phyloP scores from a whole-genome alignment of 331 rosid genomes.

The Rhamnella rubrinervis region DNA sequence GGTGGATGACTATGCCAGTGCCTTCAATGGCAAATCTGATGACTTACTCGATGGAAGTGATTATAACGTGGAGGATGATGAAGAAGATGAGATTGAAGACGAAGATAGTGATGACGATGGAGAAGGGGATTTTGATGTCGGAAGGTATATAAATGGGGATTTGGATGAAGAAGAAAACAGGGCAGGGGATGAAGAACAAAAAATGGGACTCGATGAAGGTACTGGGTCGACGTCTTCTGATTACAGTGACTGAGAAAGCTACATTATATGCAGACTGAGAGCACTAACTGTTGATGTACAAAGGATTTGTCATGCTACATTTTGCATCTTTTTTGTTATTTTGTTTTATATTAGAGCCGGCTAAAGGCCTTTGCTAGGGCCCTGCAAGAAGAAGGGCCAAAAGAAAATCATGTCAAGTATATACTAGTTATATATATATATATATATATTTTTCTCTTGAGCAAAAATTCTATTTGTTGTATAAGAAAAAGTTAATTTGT shows the following conservation, averaged over 20 bases:
- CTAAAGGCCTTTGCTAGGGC: no score
- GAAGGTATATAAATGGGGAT: constrained; percentile 39
- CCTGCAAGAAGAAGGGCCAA: no score
- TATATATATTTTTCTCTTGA: no score
- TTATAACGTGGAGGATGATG: constrained; percentile 31
- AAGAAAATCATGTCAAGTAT: no score
- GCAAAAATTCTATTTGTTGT: no score
- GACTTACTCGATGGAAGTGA: constrained; percentile 28
- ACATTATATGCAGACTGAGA: background rate
- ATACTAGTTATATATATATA: no score
- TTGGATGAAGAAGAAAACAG: constrained; percentile 30
- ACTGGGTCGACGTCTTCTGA: constrained; percentile 43
- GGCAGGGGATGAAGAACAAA: constrained; percentile 31
- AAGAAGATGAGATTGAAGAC: constrained; percentile 25
- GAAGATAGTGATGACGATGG: constrained; percentile 21
- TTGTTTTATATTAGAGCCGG: no score
- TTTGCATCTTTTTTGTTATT: no score
- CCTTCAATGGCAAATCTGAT: constrained; percentile 34
- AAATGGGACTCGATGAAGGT: constrained; percentile 22
- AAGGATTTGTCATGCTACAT: background rate
- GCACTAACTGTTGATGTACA: background rate
- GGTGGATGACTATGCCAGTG: constrained; percentile 31
- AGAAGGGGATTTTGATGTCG: constrained; percentile 38
- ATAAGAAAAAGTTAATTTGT: no score
- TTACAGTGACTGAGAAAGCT: constrained; percentile 33